Evolutionary conservation across 2,329 filamentous ascomycete genomes (phyloP).

Genomic region (Cercospora janseana): DNA sequence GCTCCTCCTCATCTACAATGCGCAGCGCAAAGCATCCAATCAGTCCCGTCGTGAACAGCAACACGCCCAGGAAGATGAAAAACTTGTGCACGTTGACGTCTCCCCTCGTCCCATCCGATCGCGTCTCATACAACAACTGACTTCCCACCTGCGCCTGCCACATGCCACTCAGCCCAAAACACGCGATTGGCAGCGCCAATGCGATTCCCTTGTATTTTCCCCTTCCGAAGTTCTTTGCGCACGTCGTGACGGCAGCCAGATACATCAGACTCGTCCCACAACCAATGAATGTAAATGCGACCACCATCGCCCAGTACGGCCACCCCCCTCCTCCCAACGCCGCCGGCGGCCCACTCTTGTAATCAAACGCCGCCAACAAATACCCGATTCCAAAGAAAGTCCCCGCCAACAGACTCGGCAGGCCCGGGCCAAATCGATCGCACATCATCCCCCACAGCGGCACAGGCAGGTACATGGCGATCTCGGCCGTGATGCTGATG

Average conservation of each 20-base stretch:
- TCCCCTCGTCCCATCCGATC: conserved; percentile 59
- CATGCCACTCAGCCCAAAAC: conserved; percentile 91
- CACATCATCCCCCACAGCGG: conserved; percentile 86
- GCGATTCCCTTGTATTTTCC: conserved; percentile 85
- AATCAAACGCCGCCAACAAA: conserved; percentile 75
- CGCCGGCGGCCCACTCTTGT: conserved; percentile 58
- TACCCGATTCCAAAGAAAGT: conserved; percentile 79
- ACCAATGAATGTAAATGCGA: conserved; percentile 80
- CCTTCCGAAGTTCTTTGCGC: conserved; percentile 95
- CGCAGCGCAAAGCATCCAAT: conserved; percentile 71
- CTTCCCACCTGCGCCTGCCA: conserved; percentile 90
- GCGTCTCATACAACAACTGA: conserved; percentile 68
- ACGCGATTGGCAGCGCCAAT: conserved; percentile 84
- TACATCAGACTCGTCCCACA: conserved; percentile 87
- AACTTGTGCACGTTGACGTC: conserved; percentile 75
- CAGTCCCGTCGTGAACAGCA: conserved; percentile 69
- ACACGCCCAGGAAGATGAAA: conserved; percentile 77
- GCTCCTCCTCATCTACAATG: conserved; percentile 78
- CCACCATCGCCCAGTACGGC: conserved; percentile 79
- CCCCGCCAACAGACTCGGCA: conserved; percentile 70
- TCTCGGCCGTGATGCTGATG: conserved; percentile 79
- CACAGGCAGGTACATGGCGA: conserved; percentile 90
- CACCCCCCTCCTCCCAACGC: conserved; percentile 56
- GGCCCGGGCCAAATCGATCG: conserved; percentile 79
- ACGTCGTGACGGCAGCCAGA: conserved; percentile 84